Base-by-base conservation (phyloP, 805 yeast species). In the Candida suzukii region DNA sequence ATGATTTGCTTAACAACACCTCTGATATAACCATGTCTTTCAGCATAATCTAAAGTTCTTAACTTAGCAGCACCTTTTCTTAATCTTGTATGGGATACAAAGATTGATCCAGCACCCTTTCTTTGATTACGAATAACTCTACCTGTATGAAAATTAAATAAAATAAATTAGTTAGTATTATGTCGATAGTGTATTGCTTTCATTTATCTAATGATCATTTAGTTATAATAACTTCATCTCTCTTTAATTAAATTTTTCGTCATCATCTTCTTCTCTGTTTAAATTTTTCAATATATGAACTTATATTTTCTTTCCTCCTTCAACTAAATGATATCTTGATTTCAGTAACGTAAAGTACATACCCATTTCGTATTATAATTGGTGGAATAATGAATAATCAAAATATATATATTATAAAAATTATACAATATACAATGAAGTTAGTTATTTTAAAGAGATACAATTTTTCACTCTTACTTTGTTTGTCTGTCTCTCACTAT, bases 71-170 rank as follows among this genome's bases (percentile, higher is more conserved):
- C 98, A 74, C 99, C 99, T 79, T 93, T 87, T 86, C 99, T 88
- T 75, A 93, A 87, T 78, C 98, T 91, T 82, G 98, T 91, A 93
- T 91, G 95, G 67, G 99, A 83, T 72, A 95, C 84, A 88, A 93
- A 93, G 83, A 93, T 88, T 67, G 98, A 91, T 71, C 99, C 98
- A 75, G 96, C 96, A 85, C 98, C 98, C 81, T 93, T 93, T 88
- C 99, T 90, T 84, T 93, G 99, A 84, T 93, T 93, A 80, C 99
- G 95, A 81, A 93, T 93, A 78, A 93, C 99, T 84, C 98, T 88
- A 86, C 96, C 96, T 80, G 41, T 52, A 42, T 8, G 14, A 37
- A 38, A 45, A 20, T 34, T 41, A 5, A 21, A 33, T 31, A 38
- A 37, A 20, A 41, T 10, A 11, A 27, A 31, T 17, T 11, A 31